Conservation (phyloP, 129 eudicot genomes). For the Oenanthe sinensis region DNA sequence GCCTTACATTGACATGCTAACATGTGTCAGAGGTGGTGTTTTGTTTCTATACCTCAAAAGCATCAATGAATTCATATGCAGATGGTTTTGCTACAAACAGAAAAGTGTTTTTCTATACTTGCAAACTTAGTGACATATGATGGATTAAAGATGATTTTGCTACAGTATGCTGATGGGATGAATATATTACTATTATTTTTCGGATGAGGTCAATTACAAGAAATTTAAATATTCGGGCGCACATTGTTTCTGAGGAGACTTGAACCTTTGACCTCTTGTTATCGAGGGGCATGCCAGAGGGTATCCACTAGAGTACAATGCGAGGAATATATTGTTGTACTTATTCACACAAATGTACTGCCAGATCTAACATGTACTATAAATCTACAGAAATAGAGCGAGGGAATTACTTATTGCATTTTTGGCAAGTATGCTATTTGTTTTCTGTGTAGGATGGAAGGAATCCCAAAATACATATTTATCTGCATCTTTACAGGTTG, state of each 20-base stretch:
- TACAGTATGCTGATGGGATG: neutral
- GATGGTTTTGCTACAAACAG: too few species aligned
- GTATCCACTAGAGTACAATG: neutral
- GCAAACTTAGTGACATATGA: too few species aligned
- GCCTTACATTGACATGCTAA: neutral
- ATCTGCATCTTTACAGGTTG: conserved; percentile 57
- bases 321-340: neutral
- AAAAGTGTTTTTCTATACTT: too few species aligned
- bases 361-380: neutral
- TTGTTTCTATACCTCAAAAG: neutral
- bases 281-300: neutral
- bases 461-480: conserved; percentile 40
- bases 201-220: neutral
- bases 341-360: neutral
- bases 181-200: neutral
- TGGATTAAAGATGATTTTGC: too few species aligned
- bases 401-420: conserved; percentile 37
- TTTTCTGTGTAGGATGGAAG: conserved; percentile 48
- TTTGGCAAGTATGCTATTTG: conserved; percentile 52
- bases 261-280: neutral
- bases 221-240: too few species aligned
- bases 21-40: neutral
- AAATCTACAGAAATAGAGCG: conserved; percentile 29
- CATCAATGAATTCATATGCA: too few species aligned
- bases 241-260: neutral